phyloP scores from a whole-genome alignment of 805 yeast genomes.

The Yarrowia yakushimensis region DNA sequence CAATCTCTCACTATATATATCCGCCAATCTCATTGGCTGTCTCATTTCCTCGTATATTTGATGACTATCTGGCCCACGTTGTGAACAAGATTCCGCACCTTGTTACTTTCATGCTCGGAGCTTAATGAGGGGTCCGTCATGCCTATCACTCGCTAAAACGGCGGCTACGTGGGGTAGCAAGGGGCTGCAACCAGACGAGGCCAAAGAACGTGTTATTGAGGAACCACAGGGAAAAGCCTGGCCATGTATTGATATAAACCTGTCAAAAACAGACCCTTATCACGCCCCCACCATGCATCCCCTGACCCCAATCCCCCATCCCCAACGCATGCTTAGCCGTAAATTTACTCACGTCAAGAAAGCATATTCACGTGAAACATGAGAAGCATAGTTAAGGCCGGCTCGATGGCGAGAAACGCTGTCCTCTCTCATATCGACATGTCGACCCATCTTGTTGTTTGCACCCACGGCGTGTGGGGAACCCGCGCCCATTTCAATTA shows the following conservation, averaged over 20 bases:
- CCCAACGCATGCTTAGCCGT: slow-evolving; percentile 20
- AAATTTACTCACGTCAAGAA: slow-evolving; percentile 13
- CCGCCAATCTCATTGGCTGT: not conserved
- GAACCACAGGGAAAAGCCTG: not conserved
- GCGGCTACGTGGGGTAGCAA: not conserved
- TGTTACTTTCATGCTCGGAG: slow-evolving; percentile 15
- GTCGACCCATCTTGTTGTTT: slow-evolving; percentile 53
- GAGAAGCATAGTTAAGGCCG: slow-evolving; percentile 23
- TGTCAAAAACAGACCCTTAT: too few relatives aligned
- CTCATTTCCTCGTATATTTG: not conserved
- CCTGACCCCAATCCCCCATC: slow-evolving; percentile 18
- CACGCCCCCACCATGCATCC: not conserved
- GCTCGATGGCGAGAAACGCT: not conserved
- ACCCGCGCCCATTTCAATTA: slow-evolving; percentile 63
- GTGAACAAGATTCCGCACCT: not conserved
- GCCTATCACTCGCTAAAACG: not conserved
- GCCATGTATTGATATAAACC: too few relatives aligned
- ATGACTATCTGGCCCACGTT: not conserved
- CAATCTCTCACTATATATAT: not conserved
- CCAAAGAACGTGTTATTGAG: not conserved
- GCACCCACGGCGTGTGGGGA: slow-evolving; percentile 80
- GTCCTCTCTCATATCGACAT: slow-evolving; percentile 23
- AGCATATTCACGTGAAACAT: slow-evolving; percentile 24
- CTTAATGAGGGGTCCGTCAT: not conserved
- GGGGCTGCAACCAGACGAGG: not conserved